phyloP scores from a whole-genome alignment of 2,329 filamentous ascomycete species.

The Colletotrichum siamense region DNA sequence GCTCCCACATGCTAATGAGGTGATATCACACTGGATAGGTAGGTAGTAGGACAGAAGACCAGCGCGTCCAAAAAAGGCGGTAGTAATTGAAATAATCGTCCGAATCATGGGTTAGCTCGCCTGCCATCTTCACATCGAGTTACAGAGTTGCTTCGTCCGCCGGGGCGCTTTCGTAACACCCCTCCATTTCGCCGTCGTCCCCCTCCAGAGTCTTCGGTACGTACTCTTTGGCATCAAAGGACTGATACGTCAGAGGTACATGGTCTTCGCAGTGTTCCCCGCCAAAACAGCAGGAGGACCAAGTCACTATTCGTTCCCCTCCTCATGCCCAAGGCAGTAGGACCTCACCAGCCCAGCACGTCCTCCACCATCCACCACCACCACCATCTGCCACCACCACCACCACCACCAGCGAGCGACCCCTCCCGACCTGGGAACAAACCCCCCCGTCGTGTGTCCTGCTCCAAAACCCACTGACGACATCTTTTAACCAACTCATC shows the following conservation, averaged over 20 bases:
- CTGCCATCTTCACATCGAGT: constrained; percentile 18
- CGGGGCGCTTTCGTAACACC: constrained; percentile 11
- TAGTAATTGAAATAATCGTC: neutral
- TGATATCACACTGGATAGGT: neutral
- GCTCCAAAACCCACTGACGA: constrained; percentile 21
- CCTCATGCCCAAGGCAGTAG: neutral
- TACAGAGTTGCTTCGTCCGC: constrained; percentile 17
- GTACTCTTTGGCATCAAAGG: neutral
- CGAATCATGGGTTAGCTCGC: constrained; percentile 1
- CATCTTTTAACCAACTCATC: constrained; percentile 17
- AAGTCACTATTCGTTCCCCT: neutral
- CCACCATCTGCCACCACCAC: neutral
- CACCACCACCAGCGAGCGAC: neutral
- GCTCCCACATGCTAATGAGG: neutral
- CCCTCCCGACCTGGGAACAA: constrained; percentile 7
- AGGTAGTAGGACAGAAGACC: neutral
- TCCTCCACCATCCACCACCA: neutral
- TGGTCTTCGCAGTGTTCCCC: neutral
- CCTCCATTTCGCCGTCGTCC: constrained; percentile 8
- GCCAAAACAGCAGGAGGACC: too few species aligned
- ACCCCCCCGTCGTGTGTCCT: constrained; percentile 6
- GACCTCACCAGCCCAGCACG: neutral
- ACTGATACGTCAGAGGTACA: neutral
- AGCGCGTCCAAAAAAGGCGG: neutral
- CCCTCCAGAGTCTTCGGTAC: neutral